phyloP scores from a whole-genome alignment of 805 yeast species.

The Pichia eremophila region DNA sequence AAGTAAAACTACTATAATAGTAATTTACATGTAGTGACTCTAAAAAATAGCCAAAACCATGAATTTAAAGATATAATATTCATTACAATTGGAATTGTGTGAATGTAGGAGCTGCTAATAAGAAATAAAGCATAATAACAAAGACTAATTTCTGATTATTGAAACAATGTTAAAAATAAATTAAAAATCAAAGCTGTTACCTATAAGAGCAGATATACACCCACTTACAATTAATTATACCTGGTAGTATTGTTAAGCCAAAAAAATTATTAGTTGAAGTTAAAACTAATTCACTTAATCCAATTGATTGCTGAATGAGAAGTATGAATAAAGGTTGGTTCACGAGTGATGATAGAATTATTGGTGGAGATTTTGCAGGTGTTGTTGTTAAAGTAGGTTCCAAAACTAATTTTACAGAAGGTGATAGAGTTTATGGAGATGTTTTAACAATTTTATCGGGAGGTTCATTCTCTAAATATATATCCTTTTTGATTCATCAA shows the following conservation, averaged over 20 bases:
- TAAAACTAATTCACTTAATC: conserved; percentile 16
- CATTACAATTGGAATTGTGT: too few species aligned
- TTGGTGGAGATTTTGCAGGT: conserved; percentile 20
- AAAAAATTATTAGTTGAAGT: conserved; percentile 12
- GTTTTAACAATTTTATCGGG: background rate
- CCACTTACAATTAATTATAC: conserved; percentile 2
- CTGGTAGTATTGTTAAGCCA: conserved; percentile 5
- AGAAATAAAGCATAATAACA: too few species aligned
- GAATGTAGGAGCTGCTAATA: too few species aligned
- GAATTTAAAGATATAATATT: too few species aligned
- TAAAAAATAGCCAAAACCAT: too few species aligned
- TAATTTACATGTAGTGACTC: too few species aligned
- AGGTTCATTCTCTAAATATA: conserved; percentile 47
- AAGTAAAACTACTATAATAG: too few species aligned
- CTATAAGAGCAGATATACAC: conserved; percentile 8
- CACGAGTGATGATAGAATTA: conserved; percentile 8
- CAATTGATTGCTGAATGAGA: conserved; percentile 13
- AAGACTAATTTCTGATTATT: too few species aligned
- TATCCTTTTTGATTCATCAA: conserved; percentile 27
- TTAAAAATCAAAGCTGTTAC: conserved; percentile 11
- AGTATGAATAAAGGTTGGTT: conserved; percentile 3
- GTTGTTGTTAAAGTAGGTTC: conserved; percentile 15
- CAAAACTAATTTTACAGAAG: conserved; percentile 9
- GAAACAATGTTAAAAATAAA: too few species aligned
- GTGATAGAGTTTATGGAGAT: conserved; percentile 17